Percentiles rank a stretch among this genome's conserved stretches.
Evolutionary conservation across 1,284 basidiomycete genomes (phyloP).

Genomic region (Marasmius sp.): DNA sequence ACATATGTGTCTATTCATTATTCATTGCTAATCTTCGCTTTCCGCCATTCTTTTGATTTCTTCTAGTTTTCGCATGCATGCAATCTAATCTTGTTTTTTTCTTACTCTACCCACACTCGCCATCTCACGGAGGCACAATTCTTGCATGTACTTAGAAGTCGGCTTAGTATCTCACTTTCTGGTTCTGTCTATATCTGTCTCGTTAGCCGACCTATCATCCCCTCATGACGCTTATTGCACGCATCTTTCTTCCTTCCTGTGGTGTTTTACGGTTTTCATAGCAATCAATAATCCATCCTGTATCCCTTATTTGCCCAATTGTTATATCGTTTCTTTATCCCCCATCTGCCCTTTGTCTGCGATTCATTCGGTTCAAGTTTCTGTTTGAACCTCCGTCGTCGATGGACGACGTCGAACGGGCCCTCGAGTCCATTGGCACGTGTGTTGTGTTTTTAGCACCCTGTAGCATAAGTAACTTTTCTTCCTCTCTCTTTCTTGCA

Average conservation of each 20-base stretch:
- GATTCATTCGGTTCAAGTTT: background rate
- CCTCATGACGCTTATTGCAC: background rate
- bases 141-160: constrained; percentile 38
- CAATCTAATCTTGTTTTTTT: constrained; percentile 39
- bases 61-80: constrained; percentile 35
- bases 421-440: no score
- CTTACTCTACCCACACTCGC: constrained; percentile 31
- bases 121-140: constrained; percentile 62
- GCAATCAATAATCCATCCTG: constrained; percentile 9
- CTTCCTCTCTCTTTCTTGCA: no score
- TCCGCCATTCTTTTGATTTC: constrained; percentile 17
- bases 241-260: background rate
- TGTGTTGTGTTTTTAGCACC: no score
- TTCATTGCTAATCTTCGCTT: constrained; percentile 12
- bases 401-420: background rate
- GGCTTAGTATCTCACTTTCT: constrained; percentile 3
- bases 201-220: constrained; percentile 4
- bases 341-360: background rate
- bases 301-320: constrained; percentile 11
- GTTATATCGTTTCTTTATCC: background rate
- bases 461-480: no score
- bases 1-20: constrained; percentile 20
- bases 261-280: constrained; percentile 1
- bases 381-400: background rate
- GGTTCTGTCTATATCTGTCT: constrained; percentile 1